A percentile compares a stretch with the other conserved stretches of the same genome.
These are phyloP conservation scores for Cadophora luteo-olivacea DNA, from an alignment of 2,329 filamentous ascomycete species.

Conservation along the genomic window DNA sequence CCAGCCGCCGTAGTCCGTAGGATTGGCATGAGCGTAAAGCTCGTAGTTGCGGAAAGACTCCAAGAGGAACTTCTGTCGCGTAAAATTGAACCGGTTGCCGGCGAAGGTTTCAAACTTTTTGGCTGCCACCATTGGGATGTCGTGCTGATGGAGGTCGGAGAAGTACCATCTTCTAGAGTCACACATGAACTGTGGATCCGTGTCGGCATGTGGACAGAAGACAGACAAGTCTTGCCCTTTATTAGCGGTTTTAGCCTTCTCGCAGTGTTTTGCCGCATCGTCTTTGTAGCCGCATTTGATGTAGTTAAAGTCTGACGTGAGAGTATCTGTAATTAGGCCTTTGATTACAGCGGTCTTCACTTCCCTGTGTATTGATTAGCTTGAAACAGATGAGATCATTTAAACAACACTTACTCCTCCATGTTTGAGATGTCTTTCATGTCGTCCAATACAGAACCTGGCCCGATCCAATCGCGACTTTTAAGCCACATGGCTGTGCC, in stretches of 20 bases:
- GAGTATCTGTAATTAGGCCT: constrained; percentile 16
- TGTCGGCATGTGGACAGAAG: constrained; percentile 22
- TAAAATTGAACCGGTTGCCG: constrained; percentile 14
- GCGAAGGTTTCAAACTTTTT: constrained; percentile 19
- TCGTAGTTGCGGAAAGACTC: constrained; percentile 19
- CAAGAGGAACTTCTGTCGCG: constrained; percentile 2
- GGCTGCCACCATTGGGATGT: constrained; percentile 4
- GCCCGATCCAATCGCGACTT: constrained; percentile 9
- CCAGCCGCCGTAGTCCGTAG: background rate
- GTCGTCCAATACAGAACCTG: constrained; percentile 7
- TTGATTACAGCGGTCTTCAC: constrained; percentile 15
- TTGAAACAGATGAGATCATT: background rate
- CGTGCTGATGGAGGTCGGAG: constrained; percentile 5
- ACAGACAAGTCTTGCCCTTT: constrained; percentile 14
- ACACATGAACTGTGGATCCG: constrained; percentile 22
- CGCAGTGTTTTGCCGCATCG: constrained; percentile 7
- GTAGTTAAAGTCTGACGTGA: constrained; percentile 18
- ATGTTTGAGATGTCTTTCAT: constrained; percentile 13
- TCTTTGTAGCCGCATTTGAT: constrained; percentile 23
- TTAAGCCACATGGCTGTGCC: constrained; percentile 16
- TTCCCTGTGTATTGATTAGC: constrained; percentile 15
- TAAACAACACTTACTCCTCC: constrained; percentile 16
- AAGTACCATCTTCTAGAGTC: constrained; percentile 23
- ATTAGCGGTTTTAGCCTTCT: constrained; percentile 5
- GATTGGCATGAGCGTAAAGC: constrained; percentile 5